A percentile compares a stretch with the other conserved stretches of the same genome.
These are phyloP conservation scores for Wickerhamiella parazyma DNA, from an alignment of 805 yeast species.

Conservation along the genomic window DNA sequence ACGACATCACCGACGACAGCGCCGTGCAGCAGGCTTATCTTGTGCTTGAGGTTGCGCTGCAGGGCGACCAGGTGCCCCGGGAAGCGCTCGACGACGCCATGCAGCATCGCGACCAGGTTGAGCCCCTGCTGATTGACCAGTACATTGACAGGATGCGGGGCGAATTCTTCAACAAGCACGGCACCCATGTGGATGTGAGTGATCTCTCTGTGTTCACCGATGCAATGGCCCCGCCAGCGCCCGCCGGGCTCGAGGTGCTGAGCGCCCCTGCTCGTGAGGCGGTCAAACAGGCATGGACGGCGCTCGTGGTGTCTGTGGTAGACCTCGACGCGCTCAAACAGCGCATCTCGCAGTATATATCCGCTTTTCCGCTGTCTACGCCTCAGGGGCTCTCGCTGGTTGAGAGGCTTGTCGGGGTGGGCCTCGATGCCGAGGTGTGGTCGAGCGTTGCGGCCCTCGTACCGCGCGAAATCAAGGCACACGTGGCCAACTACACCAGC, in stretches of 20 bases:
- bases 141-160: slow-evolving; percentile 7
- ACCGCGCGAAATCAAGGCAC: slow-evolving; percentile 12
- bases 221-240: not conserved
- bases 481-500: slow-evolving; percentile 11
- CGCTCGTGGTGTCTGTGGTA: slow-evolving; percentile 16
- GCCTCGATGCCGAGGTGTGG: slow-evolving; percentile 18
- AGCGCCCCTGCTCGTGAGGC: too few species aligned
- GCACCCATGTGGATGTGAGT: not conserved
- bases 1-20: slow-evolving; percentile 3
- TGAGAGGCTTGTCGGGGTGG: slow-evolving; percentile 12
- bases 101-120: not conserved
- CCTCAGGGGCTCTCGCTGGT: not conserved
- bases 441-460: slow-evolving; percentile 14
- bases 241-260: too few species aligned
- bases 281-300: slow-evolving; percentile 13
- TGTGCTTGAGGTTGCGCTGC: not conserved
- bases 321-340: slow-evolving; percentile 9
- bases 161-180: not conserved
- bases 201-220: not conserved
- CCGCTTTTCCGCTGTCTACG: not conserved
- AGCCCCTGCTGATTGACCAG: slow-evolving; percentile 2
- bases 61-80: slow-evolving; percentile 3
- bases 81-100: slow-evolving; percentile 3
- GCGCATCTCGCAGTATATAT: not conserved
- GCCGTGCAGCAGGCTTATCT: not conserved